Evolutionary conservation across 305 asterid genomes (phyloP).

Genomic region (Fraxinus velutina): DNA sequence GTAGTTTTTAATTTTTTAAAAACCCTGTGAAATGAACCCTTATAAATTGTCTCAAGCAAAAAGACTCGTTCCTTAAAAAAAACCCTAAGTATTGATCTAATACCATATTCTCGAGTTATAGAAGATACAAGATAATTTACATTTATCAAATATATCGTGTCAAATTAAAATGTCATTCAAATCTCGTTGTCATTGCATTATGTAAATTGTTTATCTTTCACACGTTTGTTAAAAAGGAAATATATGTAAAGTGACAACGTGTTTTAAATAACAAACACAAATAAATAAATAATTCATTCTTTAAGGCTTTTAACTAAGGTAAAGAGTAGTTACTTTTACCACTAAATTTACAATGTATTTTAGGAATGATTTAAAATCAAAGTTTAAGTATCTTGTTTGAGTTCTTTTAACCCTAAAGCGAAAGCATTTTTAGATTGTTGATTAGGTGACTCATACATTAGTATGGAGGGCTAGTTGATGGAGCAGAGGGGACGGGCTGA

Average conservation of each 20-base stretch:
- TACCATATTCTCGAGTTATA: too few species aligned
- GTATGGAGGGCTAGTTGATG: too few species aligned
- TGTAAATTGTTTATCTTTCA: neutral
- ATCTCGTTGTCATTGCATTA: neutral
- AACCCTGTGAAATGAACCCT: too few species aligned
- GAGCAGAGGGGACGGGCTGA: too few species aligned
- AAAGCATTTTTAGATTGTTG: neutral
- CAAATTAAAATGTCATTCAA: neutral
- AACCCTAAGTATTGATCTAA: neutral
- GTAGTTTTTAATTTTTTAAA: too few species aligned
- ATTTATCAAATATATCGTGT: too few species aligned
- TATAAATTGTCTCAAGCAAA: too few species aligned
- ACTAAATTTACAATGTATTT: too few species aligned
- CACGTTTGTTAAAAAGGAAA: neutral
- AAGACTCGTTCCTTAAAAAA: too few species aligned
- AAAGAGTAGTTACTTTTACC: neutral
- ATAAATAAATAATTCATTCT: neutral
- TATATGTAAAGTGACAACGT: neutral
- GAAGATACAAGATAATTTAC: neutral
- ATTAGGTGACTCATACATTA: too few species aligned
- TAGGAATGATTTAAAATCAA: neutral
- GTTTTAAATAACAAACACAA: too few species aligned
- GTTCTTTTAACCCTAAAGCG: neutral
- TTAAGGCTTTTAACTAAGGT: too few species aligned
- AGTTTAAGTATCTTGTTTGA: neutral